Conservation (phyloP, 345 rosid species). For the Pelargonium nanum region DNA sequence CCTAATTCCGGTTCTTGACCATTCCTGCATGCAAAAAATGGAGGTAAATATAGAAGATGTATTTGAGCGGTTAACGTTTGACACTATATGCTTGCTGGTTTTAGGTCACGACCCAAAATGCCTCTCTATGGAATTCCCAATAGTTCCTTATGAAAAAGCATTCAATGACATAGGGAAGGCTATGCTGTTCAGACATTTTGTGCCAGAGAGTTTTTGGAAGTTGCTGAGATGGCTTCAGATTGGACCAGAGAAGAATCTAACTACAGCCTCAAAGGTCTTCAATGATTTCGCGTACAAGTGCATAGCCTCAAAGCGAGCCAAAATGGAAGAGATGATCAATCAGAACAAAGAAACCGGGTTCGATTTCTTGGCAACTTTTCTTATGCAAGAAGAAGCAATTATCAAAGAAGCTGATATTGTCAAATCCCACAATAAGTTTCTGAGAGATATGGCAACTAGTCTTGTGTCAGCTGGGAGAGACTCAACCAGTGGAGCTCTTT, state of each 20-base stretch:
- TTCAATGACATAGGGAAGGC: slow-evolving; percentile 30
- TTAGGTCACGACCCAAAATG: slow-evolving; percentile 31
- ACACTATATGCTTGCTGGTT: slow-evolving; percentile 23
- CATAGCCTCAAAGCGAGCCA: slow-evolving; percentile 21
- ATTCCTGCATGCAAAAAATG: slow-evolving; percentile 13
- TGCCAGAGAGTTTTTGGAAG: slow-evolving; percentile 33
- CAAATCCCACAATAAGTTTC: slow-evolving; percentile 28
- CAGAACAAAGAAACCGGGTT: slow-evolving; percentile 3
- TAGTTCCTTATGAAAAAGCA: slow-evolving; percentile 20
- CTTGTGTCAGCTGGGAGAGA: slow-evolving; percentile 51
- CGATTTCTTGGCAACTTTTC: slow-evolving; percentile 32
- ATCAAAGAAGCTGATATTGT: background rate
- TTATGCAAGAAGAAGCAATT: slow-evolving; percentile 11
- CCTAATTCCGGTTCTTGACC: slow-evolving; percentile 35
- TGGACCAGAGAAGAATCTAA: slow-evolving; percentile 31
- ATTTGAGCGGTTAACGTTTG: slow-evolving; percentile 35
- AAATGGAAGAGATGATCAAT: background rate
- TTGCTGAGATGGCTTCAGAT: slow-evolving; percentile 28
- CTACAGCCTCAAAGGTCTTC: slow-evolving; percentile 12
- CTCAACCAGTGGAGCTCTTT: slow-evolving; percentile 20
- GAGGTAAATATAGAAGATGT: slow-evolving; percentile 33
- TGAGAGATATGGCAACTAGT: slow-evolving; percentile 36
- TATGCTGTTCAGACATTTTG: slow-evolving; percentile 26
- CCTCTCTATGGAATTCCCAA: slow-evolving; percentile 25
- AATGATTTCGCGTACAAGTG: slow-evolving; percentile 14